Conservation (phyloP, 257 asterid species). For the Gentiana straminea region DNA sequence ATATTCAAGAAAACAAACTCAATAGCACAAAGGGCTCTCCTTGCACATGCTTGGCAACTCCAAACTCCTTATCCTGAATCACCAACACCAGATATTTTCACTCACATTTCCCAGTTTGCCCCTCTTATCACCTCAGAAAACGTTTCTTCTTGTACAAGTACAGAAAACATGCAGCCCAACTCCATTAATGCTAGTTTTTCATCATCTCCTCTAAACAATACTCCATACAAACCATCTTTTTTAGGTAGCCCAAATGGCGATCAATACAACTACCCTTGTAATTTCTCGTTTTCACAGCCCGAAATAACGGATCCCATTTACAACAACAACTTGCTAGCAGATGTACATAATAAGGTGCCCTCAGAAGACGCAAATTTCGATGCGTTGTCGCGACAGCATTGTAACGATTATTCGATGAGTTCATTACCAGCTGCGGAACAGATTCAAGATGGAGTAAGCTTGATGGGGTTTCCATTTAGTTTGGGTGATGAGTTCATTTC, state of each 20-base stretch:
- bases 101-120: constrained; percentile 14
- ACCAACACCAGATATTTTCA: constrained; percentile 24
- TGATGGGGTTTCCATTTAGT: constrained; percentile 54
- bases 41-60: constrained; percentile 35
- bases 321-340: constrained; percentile 15
- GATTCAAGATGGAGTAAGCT: constrained; percentile 19
- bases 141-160: constrained; percentile 11
- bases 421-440: constrained; percentile 18
- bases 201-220: constrained; percentile 9
- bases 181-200: constrained; percentile 16
- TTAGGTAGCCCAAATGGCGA: constrained; percentile 20
- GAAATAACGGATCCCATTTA: constrained; percentile 23
- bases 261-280: constrained; percentile 11
- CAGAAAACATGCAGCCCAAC: constrained; percentile 12
- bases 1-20: constrained; percentile 60
- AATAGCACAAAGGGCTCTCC: constrained; percentile 39
- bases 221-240: constrained; percentile 16
- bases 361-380: constrained; percentile 16
- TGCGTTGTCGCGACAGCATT: constrained; percentile 24
- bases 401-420: constrained; percentile 20
- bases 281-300: constrained; percentile 28
- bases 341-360: constrained; percentile 10
- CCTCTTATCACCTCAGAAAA: constrained; percentile 16
- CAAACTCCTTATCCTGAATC: constrained; percentile 27
- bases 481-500: constrained; percentile 38